Conservation (phyloP, 192 early-diverging fungal species). For the Thamnidium elegans region DNA sequence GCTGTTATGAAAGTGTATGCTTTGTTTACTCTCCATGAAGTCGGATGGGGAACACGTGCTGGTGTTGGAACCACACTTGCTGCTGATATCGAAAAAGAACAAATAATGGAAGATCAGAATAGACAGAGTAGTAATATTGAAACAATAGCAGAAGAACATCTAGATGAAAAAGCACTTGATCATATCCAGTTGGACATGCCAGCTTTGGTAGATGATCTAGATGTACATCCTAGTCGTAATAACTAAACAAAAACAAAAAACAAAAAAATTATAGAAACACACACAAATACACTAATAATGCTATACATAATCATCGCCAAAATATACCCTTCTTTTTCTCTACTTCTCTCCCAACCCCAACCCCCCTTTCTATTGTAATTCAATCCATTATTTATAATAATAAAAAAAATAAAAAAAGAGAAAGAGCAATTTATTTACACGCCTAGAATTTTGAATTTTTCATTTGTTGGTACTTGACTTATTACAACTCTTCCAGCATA, state of each 20-base stretch:
- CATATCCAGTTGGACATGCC: slow-evolving; percentile 1
- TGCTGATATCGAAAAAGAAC: slow-evolving; percentile 33
- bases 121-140: not conserved
- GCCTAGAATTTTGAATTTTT: slow-evolving; percentile 34
- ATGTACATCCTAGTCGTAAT: not conserved
- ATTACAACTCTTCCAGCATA: slow-evolving; percentile 93
- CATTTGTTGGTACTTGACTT: slow-evolving; percentile 76
- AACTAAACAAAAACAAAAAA: not conserved
- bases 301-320: not conserved
- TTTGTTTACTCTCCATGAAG: slow-evolving; percentile 56
- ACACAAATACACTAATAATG: not conserved
- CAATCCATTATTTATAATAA: not conserved
- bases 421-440: slow-evolving; percentile 10
- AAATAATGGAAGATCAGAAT: not conserved
- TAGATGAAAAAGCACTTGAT: not conserved
- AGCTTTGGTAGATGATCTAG: not conserved
- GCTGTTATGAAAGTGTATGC: slow-evolving; percentile 56
- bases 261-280: not conserved
- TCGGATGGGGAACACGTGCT: slow-evolving; percentile 56
- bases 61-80: slow-evolving; percentile 32
- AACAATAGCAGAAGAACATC: not conserved
- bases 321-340: slow-evolving; percentile 4
- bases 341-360: not conserved
- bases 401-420: not conserved
- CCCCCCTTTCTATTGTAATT: not conserved